Conservation (phyloP, 1,284 basidiomycete species). For the Cystobasidiaceae sp. region DNA sequence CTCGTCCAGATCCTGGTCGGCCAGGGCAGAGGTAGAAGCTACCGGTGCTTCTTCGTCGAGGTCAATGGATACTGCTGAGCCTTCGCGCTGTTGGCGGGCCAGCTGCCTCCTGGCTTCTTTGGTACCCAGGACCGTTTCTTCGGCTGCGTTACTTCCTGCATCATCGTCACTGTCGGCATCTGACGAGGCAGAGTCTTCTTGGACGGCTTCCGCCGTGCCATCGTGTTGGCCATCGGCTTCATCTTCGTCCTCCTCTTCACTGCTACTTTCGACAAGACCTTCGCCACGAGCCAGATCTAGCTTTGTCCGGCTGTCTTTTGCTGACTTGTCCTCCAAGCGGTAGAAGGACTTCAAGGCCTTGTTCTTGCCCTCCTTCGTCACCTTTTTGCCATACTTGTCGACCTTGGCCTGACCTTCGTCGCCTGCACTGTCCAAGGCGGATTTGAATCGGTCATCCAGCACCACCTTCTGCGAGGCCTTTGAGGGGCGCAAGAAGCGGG, state of each 20-base stretch:
- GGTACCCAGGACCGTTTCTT: constrained; percentile 36
- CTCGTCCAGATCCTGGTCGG: constrained; percentile 30
- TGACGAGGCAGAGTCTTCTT: constrained; percentile 49
- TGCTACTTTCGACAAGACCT: constrained; percentile 77
- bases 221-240: constrained; percentile 52
- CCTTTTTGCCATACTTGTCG: constrained; percentile 83
- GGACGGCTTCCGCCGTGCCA: constrained; percentile 41
- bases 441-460: constrained; percentile 91
- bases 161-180: constrained; percentile 46
- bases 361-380: constrained; percentile 63
- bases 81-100: constrained; percentile 36
- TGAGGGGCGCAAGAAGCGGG: constrained; percentile 80
- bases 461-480: constrained; percentile 75
- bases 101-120: constrained; percentile 28
- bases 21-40: constrained; percentile 33
- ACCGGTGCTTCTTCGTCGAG: constrained; percentile 59
- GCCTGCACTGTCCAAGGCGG: constrained; percentile 54
- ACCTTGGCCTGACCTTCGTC: constrained; percentile 55
- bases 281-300: constrained; percentile 88
- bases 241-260: constrained; percentile 44
- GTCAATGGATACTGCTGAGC: constrained; percentile 62
- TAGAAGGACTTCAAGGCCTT: constrained; percentile 80
- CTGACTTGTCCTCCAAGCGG: constrained; percentile 52
- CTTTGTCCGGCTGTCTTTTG: constrained; percentile 39
- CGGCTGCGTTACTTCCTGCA: constrained; percentile 47